Percentiles rank a stretch among this genome's conserved stretches.
phyloP scores from a whole-genome alignment of 2,329 filamentous ascomycete species.

The Verticillium zaregamsianum region DNA sequence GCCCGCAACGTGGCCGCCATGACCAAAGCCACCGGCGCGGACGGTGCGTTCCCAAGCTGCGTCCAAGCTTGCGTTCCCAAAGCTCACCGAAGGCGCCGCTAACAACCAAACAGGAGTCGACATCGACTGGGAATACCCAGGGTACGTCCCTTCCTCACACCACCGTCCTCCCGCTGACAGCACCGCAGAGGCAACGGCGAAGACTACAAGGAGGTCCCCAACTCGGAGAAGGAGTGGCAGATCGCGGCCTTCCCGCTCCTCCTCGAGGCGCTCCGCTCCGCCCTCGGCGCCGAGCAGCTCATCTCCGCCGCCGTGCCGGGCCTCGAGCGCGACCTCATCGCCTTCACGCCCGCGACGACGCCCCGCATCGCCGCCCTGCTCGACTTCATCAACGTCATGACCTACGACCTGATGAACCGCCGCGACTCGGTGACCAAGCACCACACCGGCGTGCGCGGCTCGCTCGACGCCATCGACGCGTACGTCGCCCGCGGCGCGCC shows the following conservation, averaged over 20 bases:
- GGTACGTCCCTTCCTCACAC: conserved; percentile 23
- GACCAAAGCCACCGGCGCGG: conserved; percentile 58
- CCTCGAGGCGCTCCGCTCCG: conserved; percentile 51
- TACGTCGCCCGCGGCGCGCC: conserved; percentile 55
- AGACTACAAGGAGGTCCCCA: conserved; percentile 63
- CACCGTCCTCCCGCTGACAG: background rate
- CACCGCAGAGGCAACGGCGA: conserved; percentile 57
- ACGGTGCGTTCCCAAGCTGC: too few relatives aligned
- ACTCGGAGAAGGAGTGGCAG: conserved; percentile 55
- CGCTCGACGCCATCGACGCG: conserved; percentile 48
- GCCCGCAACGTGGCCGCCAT: conserved; percentile 61
- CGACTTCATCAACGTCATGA: conserved; percentile 67
- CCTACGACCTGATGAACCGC: conserved; percentile 68
- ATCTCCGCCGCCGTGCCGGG: conserved; percentile 68
- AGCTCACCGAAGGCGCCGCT: too few relatives aligned
- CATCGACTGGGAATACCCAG: conserved; percentile 64
- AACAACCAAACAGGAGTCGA: conserved; percentile 32
- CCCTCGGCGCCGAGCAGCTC: conserved; percentile 52
- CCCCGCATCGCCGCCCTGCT: conserved; percentile 55
- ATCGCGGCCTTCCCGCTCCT: conserved; percentile 60
- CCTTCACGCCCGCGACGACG: conserved; percentile 54
- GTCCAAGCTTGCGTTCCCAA: too few relatives aligned
- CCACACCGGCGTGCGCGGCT: conserved; percentile 57
- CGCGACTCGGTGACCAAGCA: conserved; percentile 61
- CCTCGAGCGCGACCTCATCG: conserved; percentile 61